Evolutionary conservation across 2,329 filamentous ascomycete species (phyloP), one percentile per base, ranked within the genome.

Genomic region (Stemphylium beticola): DNA sequence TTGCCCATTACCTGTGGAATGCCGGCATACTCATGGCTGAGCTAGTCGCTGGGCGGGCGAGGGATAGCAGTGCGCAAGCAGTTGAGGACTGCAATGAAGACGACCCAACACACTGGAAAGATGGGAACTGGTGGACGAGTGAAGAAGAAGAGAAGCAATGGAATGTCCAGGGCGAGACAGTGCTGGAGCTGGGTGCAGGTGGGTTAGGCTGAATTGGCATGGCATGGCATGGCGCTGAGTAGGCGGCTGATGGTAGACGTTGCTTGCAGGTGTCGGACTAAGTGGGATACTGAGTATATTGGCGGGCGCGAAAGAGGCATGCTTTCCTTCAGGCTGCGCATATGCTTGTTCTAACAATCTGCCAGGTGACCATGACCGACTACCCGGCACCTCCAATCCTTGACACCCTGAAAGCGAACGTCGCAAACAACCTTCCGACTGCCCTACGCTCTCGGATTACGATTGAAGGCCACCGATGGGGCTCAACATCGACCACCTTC

Each of bases 1-100:
- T 90, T 69, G 85, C 86, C 57, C 88, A 92, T 69, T 90, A 87
- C 71, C 75, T 91, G 22, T 92, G 88, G 88, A 92, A 92, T 74
- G 81, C 87, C 6, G 77, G 78, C 0, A 66, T 82, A 24, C 66
- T 80, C 60, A 72, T 80, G 73, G 78, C 71, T 4, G 79, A 81
- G 63, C 53, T 80, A 37, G 67, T 81, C 26, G 75, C 72, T 4
- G 75, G 75, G 33, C 37, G 55, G 55, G 43, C 55, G 14, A 45
- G 38, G 14, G 55, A 58, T 4, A 54, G 43, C 11, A 57, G 4
- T 29, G 26, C 26, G 11, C 26, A 29, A 29, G 26, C 26, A 11
- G 26, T 29, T 29, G 53, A 63, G 14, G 49, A 45, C n/a, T 4
- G 31, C 5, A 14, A 9, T 29, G 20, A 29, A 14, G 20, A 34